Base-by-base conservation (phyloP, 106 monocot species). In the Dendrobium catenatum region DNA sequence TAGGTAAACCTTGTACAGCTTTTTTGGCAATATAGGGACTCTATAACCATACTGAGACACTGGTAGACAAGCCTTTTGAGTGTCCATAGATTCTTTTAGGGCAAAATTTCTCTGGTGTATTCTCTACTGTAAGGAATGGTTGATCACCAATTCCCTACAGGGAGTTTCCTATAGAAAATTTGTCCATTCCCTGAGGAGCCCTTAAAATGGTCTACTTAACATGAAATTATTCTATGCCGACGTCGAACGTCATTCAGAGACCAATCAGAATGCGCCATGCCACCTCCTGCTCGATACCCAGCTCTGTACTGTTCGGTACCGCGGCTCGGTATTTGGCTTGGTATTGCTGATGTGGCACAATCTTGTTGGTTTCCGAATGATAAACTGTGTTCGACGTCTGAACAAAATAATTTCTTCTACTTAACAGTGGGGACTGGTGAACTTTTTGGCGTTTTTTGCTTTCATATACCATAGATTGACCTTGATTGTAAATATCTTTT, bases 81-180 rank as follows among this genome's bases (percentile, higher is more conserved):
- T 41, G 78, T 49, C 24, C 22, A 22, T 73, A 78, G 73, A 85
- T 81, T 80, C 72, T 79, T 81, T 78, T 33, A 81, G 81, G 78
- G 13, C 40, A 46, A 29, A 27, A 70, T 70, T 70, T 37, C 27
- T 70, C 2, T 11, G 6, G 3, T 13, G 3, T 4, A 13, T 70
- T 70, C 70, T 70, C 31, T 0, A 22, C 70, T 70, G 70, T 29
- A 37, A 22, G 70, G 70, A 22, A 70, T 70, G 33, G 0, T 70
- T 29, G 70, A 70, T 70, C 27, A 22, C 33, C 33, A 33, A 70
- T 70, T 70, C 19, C 61, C 22, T 61, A 61, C 1, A 37, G 11
- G 70, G 33, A 70, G 33, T 37, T 37, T 70, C 33, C 27, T 70
- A 37, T 37, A 70, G 27, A 29, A 70, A 70, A 11, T 70, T 70